Percentiles rank a stretch among this genome's conserved stretches.
Conservation (phyloP, 2,329 filamentous ascomycete species). For the Aureobasidium sp. region DNA sequence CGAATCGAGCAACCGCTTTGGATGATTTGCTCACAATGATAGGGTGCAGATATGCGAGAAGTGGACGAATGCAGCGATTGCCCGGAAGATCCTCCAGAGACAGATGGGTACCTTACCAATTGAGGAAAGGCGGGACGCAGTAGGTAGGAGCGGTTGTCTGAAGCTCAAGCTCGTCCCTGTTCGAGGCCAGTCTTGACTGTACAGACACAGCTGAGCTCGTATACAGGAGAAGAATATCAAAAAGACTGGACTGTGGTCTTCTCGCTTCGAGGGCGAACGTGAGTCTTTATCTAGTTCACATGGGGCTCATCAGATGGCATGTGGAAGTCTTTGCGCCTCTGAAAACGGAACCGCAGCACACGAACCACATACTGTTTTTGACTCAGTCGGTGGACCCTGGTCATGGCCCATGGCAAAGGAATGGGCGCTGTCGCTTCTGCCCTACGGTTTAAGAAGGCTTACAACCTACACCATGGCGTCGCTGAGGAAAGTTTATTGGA, state of each 20-base stretch:
- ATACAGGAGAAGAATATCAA: not conserved
- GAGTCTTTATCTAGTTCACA: not conserved
- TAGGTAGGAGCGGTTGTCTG: constrained; percentile 5
- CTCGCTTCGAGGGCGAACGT: constrained; percentile 2
- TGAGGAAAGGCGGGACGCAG: constrained; percentile 2
- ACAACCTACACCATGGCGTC: constrained; percentile 1
- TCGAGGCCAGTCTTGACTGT: constrained; percentile 10
- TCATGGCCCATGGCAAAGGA: not conserved
- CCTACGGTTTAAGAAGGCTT: constrained; percentile 4
- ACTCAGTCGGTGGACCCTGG: constrained; percentile 12
- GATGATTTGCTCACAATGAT: constrained; percentile 1
- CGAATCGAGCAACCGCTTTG: not conserved
- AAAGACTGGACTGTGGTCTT: not conserved
- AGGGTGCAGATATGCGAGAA: constrained; percentile 8
- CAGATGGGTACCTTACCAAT: constrained; percentile 5
- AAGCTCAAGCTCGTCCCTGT: constrained; percentile 10
- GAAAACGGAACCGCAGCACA: constrained; percentile 13
- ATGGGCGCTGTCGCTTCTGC: constrained; percentile 4
- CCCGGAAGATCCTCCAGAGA: constrained; percentile 8
- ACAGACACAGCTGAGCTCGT: constrained; percentile 7
- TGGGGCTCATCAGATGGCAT: constrained; percentile 2
- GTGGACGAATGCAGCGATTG: not conserved
- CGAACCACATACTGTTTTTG: constrained; percentile 11
- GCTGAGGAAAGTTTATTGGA: constrained; percentile 6
- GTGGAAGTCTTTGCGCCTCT: constrained; percentile 9